Evolutionary conservation across 176 grass and related monocot genomes (phyloP).

Genomic region (Guadua angustifolia): DNA sequence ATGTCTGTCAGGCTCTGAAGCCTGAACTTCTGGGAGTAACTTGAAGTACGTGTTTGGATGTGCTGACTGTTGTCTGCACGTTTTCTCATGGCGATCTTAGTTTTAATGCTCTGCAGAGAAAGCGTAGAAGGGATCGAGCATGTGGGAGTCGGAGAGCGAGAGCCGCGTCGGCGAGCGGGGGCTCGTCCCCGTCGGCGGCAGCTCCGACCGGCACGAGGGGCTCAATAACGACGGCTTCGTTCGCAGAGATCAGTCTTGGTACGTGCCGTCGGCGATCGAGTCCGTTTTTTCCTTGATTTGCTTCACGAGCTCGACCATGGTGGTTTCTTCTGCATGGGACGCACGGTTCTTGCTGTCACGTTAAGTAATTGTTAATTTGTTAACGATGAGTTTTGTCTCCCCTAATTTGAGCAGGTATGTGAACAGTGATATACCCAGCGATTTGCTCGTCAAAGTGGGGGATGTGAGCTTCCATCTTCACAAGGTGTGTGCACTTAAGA

Average conservation of each 20-base stretch:
- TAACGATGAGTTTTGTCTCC: neutral
- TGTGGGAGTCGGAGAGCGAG: constrained; percentile 93
- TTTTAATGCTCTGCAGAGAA: neutral
- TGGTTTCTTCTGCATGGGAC: neutral
- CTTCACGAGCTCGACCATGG: neutral
- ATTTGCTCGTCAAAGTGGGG: constrained; percentile 83
- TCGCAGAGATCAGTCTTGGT: constrained; percentile 80
- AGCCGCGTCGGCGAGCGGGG: constrained; percentile 58
- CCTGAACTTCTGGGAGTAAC: neutral
- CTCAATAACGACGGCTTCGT: constrained; percentile 80
- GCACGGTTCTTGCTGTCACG: neutral
- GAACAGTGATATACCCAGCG: constrained; percentile 91
- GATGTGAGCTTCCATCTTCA: constrained; percentile 91
- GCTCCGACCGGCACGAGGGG: constrained; percentile 56
- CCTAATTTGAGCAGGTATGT: constrained; percentile 63
- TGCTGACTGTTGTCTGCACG: neutral
- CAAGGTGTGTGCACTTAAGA: constrained; percentile 48
- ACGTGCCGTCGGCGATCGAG: neutral
- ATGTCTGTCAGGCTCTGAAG: neutral
- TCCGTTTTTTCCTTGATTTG: neutral
- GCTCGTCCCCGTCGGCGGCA: constrained; percentile 55
- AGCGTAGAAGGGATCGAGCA: neutral
- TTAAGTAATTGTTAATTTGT: neutral
- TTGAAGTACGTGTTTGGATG: neutral
- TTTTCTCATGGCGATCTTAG: neutral